Base-by-base conservation (phyloP, 2,329 filamentous ascomycete species). In the Xylariaceae sp. region DNA sequence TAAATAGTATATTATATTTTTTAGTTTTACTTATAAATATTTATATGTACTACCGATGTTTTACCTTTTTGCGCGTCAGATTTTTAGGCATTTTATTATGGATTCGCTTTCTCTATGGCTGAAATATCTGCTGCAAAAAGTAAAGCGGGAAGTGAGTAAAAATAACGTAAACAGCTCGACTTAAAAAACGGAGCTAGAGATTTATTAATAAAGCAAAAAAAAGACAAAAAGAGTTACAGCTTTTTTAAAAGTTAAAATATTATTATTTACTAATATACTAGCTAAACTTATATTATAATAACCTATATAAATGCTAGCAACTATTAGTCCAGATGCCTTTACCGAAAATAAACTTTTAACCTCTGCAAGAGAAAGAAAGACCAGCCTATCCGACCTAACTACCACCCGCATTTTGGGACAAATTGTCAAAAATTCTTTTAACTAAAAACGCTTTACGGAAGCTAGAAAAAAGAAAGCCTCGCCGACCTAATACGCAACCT, bases 401-500 rank as follows among this genome's bases (percentile, higher is more conserved):
- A 32, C 52, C 66, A 11, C 62, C 64, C 6, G 45, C 56, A 36
- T 71, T 70, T 43, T 70, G 59, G 51, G 64, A 69, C 35, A 58
- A 57, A 3, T 45, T 70, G 24, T 65, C 66, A 9, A 58, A 64
- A 36, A 49, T 67, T 16, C 64, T 53, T 53, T 55, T 70, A 21
- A 67, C 64, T 20, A 52, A 46, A 45, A 60, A 55, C 32, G 64
- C 65, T 2, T 55, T 70, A 46, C 61, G 51, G 50, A 67, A 70
- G 53, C 58, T 65, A 7, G 24, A 30, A 0, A 29, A 32, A 39
- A 43, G 47, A 39, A 44, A 50, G 6, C 45, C 27, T 35, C 29
- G 16, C 9, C 44, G 57, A 68, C 48, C 56, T 58, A 45, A 55
- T 61, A 58, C 65, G 58, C 54, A 16, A n/a, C 41, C 8, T 50